Conservation (phyloP, 2,329 filamentous ascomycete species). For the Diaporthe humulicola region DNA sequence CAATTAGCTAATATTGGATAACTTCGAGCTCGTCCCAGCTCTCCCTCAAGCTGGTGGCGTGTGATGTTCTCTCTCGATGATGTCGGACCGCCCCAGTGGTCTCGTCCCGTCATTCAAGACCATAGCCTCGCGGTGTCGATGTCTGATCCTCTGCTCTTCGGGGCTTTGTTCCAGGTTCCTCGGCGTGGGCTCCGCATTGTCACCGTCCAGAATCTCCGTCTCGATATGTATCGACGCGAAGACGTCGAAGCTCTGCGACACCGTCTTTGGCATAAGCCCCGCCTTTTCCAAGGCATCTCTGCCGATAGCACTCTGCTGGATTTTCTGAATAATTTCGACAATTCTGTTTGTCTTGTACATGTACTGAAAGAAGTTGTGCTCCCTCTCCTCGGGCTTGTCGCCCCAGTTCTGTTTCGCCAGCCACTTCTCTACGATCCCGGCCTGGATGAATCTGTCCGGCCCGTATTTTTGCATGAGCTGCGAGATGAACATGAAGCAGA, state of each 20-base stretch:
- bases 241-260: conserved; percentile 41
- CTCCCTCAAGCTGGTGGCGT: conserved; percentile 46
- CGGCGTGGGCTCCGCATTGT: conserved; percentile 50
- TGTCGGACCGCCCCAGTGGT: conserved; percentile 80
- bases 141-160: conserved; percentile 79
- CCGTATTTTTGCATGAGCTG: conserved; percentile 73
- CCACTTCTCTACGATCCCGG: conserved; percentile 79
- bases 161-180: conserved; percentile 65
- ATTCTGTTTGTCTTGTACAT: conserved; percentile 66
- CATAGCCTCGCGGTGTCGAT: conserved; percentile 88
- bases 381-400: conserved; percentile 62
- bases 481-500: conserved; percentile 69
- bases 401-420: conserved; percentile 81
- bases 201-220: conserved; percentile 39
- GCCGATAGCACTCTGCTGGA: conserved; percentile 65
- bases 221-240: conserved; percentile 39
- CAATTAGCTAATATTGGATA: background rate
- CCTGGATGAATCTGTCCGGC: conserved; percentile 69
- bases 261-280: conserved; percentile 57
- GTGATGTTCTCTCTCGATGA: conserved; percentile 75
- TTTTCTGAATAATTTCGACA: conserved; percentile 64
- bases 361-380: conserved; percentile 67
- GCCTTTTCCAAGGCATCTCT: conserved; percentile 64
- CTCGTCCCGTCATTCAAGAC: conserved; percentile 89
- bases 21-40: background rate